These are phyloP conservation scores for Talaromyces marneffei DNA, from an alignment of 2,329 filamentous ascomycete genomes.

Conservation along the genomic window DNA sequence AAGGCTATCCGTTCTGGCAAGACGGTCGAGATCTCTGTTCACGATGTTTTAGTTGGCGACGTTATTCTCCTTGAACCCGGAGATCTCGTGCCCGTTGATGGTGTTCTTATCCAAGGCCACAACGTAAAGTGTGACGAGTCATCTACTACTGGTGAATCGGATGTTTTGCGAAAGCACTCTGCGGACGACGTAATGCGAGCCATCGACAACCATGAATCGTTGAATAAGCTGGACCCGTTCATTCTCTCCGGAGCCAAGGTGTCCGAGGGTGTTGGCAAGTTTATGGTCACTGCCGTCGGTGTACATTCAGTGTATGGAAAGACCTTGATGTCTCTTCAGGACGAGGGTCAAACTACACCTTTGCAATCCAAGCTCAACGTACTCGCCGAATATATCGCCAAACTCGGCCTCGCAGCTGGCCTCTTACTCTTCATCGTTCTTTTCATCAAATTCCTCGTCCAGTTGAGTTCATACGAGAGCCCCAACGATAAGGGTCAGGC, in stretches of 20 bases:
- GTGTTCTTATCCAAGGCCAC: conserved; percentile 62
- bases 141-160: conserved; percentile 69
- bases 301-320: conserved; percentile 70
- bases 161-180: conserved; percentile 61
- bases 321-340: conserved; percentile 70
- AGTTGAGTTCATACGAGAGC: conserved; percentile 48
- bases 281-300: conserved; percentile 68
- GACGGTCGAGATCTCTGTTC: conserved; percentile 62
- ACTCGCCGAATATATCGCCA: conserved; percentile 74
- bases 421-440: conserved; percentile 71
- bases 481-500: conserved; percentile 50
- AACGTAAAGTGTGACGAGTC: conserved; percentile 68
- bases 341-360: conserved; percentile 71
- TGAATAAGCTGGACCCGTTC: conserved; percentile 69
- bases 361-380: conserved; percentile 71
- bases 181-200: conserved; percentile 60
- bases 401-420: conserved; percentile 65
- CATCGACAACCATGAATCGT: conserved; percentile 54
- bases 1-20: conserved; percentile 72
- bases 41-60: conserved; percentile 68
- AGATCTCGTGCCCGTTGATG: conserved; percentile 65
- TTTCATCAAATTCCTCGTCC: conserved; percentile 69
- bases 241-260: conserved; percentile 76
- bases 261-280: conserved; percentile 67
- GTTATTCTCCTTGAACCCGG: conserved; percentile 68